These are phyloP conservation scores for Pleurozium schreberi DNA, from an alignment of 225 moss, liverwort and hornwort species.

Conservation along the genomic window DNA sequence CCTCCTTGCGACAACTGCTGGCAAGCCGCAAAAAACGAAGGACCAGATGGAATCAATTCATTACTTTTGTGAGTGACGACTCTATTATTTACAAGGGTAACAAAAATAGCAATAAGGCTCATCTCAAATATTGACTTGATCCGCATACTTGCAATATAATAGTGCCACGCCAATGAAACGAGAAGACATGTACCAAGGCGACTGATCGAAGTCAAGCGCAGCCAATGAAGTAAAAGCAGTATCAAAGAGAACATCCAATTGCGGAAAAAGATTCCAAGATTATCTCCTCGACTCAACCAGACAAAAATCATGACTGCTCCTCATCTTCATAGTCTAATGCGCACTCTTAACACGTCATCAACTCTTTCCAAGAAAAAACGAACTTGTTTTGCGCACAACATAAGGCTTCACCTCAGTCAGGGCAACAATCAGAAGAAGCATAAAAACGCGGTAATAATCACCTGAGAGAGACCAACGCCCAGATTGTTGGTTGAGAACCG, in stretches of 20 bases:
- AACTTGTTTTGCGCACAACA: not conserved
- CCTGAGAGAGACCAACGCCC: constrained; percentile 84
- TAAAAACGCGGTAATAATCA: constrained; percentile 7
- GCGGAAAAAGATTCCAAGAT: not conserved
- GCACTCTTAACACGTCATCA: not conserved
- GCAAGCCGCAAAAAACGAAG: constrained; percentile 28
- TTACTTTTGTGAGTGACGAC: not conserved
- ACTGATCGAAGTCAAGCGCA: not conserved
- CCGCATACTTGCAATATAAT: not conserved
- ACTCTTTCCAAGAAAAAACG: not conserved
- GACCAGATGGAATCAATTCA: constrained; percentile 17
- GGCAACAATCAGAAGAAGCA: not conserved
- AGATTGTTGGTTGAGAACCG: constrained; percentile 72
- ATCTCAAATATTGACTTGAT: not conserved
- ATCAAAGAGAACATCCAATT: not conserved
- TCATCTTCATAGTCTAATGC: not conserved
- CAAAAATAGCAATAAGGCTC: not conserved
- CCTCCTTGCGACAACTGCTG: constrained; percentile 81
- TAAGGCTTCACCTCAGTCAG: not conserved
- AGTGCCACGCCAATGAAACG: not conserved
- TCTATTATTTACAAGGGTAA: not conserved
- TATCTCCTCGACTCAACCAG: not conserved
- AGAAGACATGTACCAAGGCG: not conserved
- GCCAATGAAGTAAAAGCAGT: not conserved
- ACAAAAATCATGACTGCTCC: not conserved